Base-by-base conservation (phyloP, 495 filamentous ascomycete genomes). In the Corynascus novoguineensis region DNA sequence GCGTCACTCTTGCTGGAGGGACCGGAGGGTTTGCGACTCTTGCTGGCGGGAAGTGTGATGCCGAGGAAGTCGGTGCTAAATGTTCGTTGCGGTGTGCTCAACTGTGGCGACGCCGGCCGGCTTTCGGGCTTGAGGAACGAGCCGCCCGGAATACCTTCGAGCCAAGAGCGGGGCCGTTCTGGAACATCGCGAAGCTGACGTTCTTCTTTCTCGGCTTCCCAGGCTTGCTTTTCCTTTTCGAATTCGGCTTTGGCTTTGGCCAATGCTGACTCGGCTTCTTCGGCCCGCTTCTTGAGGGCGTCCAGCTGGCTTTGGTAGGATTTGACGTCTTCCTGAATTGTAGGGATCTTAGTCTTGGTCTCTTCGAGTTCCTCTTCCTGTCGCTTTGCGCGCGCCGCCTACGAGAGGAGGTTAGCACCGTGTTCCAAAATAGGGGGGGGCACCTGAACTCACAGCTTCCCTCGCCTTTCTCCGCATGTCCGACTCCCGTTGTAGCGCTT, bases 401-500 rank as follows among this genome's bases (percentile, higher is more conserved):
- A 54, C 22, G 47, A n/a, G n/a, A n/a, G n/a, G 22, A 17, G 12
- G 25, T 55, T 52, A 61, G 63, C 63, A 64, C 42, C 25, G 50
- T 73, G 32, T 72, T 65, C 46, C 24, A 31, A 40, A 11, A 6
- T 29, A 28, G 0, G 17, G 21, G 11, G 44, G 29, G 9, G 29
- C 38, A 31, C 27, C 9, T 34, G 28, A 11, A 71, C 85, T 71
- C 78, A 95, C 89, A 61, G 83, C 75, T 66, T 97, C 93, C 46
- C 95, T 81, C 51, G 90, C 86, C 73, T 93, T 96, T 62, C 83
- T 83, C 56, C 95, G 76, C 63, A 92, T 78, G 19, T 97, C 95
- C 4, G 78, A 83, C 73, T 99, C 95, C 57, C 87, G 85, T 59
- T 85, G 84, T n/a, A 82, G 72, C 25, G 86, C 75, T 58, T 97